Percentiles rank a stretch among this genome's conserved stretches.
These are phyloP conservation scores for Kluyveromyces sp. DNA, from an alignment of 1,139 yeast genomes.

Conservation along the genomic window DNA sequence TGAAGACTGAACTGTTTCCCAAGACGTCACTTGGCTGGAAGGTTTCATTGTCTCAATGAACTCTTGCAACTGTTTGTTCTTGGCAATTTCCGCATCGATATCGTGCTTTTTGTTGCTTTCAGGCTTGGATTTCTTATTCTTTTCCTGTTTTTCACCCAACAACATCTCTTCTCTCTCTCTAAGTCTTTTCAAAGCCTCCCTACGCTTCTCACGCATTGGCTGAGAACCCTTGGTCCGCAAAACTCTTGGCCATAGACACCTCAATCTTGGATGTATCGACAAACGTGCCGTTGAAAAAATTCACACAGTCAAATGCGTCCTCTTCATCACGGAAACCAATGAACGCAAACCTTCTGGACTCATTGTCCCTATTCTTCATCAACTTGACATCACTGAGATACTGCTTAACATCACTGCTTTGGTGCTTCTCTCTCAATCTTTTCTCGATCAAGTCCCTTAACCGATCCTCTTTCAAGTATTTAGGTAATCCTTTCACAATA, in stretches of 20 bases:
- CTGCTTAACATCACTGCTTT: constrained; percentile 17
- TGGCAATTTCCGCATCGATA: constrained; percentile 51
- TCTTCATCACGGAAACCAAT: constrained; percentile 66
- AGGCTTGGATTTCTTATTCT: constrained; percentile 27
- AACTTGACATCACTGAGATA: constrained; percentile 82
- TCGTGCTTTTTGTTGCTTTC: constrained; percentile 24
- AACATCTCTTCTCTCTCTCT: constrained; percentile 47
- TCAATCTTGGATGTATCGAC: constrained; percentile 75
- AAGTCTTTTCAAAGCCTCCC: constrained; percentile 47
- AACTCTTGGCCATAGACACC: constrained; percentile 77
- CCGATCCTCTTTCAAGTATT: constrained; percentile 69
- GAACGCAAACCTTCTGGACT: constrained; percentile 88
- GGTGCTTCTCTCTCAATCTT: constrained; percentile 34
- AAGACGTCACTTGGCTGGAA: constrained; percentile 35
- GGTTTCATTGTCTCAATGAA: constrained; percentile 81
- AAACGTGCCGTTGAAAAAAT: constrained; percentile 67
- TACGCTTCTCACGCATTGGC: constrained; percentile 57
- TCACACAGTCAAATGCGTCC: constrained; percentile 76
- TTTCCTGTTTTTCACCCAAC: constrained; percentile 34
- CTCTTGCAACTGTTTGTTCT: constrained; percentile 66
- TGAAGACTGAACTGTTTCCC: constrained; percentile 19
- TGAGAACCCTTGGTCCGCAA: constrained; percentile 71
- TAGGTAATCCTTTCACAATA: constrained; percentile 90
- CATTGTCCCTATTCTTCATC: constrained; percentile 73
- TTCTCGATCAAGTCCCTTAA: constrained; percentile 60